These are phyloP conservation scores for Agaricus subrufescens DNA, from an alignment of 768 basidiomycete genomes.

Conservation along the genomic window DNA sequence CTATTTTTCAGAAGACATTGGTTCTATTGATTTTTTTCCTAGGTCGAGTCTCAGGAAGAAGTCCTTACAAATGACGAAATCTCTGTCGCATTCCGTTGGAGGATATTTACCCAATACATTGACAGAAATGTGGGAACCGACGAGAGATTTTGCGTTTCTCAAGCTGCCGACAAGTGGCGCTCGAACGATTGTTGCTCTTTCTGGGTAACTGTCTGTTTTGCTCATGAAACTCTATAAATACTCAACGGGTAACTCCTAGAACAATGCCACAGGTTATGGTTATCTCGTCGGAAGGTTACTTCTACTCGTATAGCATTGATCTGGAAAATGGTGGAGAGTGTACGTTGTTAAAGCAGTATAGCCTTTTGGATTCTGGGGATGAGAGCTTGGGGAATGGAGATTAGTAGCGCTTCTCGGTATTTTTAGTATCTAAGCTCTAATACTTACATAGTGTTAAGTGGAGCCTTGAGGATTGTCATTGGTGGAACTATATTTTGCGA, in stretches of 20 bases:
- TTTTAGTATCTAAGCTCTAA: no score
- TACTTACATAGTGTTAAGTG: no score
- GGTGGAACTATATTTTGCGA: no score
- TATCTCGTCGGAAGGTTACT: conserved; percentile 90
- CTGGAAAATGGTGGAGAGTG: conserved; percentile 96
- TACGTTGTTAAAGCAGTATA: conserved; percentile 90
- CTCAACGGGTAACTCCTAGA: conserved; percentile 30
- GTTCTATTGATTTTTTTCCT: not conserved
- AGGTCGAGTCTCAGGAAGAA: conserved; percentile 45
- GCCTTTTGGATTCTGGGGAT: conserved; percentile 17
- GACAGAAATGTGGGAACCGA: conserved; percentile 96
- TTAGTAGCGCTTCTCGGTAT: not conserved
- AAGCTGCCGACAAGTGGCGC: conserved; percentile 76
- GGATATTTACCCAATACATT: conserved; percentile 84
- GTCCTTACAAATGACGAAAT: conserved; percentile 72
- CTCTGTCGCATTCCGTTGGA: conserved; percentile 72
- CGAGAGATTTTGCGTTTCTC: conserved; percentile 89
- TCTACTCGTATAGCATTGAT: conserved; percentile 95
- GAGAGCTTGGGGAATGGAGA: not conserved
- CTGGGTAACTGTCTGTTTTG: conserved; percentile 55
- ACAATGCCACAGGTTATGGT: conserved; percentile 98
- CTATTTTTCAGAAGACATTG: not conserved
- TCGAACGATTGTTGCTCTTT: conserved; percentile 84
- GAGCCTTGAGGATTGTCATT: no score
- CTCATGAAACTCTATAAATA: not conserved